phyloP scores from a whole-genome alignment of 768 basidiomycete genomes.

The Trametes villosa region DNA sequence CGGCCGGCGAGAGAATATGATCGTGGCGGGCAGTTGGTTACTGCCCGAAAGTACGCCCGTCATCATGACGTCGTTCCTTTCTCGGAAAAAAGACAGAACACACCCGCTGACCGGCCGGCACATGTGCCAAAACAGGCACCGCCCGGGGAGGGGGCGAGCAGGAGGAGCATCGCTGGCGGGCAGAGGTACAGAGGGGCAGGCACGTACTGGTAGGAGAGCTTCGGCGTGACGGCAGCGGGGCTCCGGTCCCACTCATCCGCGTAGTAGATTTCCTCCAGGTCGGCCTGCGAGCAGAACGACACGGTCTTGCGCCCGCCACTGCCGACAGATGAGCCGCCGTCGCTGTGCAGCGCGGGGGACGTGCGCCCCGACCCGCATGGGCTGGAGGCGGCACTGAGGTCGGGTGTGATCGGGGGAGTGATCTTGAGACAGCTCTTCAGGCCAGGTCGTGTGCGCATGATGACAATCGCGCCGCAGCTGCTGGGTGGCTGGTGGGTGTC shows the following conservation, averaged over 20 bases:
- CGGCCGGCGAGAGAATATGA: not conserved
- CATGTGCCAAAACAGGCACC: not conserved
- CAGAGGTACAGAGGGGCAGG: not conserved
- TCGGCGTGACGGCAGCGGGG: slow-evolving; percentile 64
- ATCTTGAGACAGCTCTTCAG: slow-evolving; percentile 31
- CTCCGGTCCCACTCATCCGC: slow-evolving; percentile 85
- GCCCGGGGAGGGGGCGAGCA: not conserved
- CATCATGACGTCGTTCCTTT: slow-evolving; percentile 20
- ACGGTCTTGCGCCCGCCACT: slow-evolving; percentile 54
- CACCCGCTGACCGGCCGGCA: not conserved
- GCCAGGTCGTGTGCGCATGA: slow-evolving; percentile 18
- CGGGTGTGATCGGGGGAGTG: slow-evolving; percentile 26
- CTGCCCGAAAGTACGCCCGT: slow-evolving; percentile 7
- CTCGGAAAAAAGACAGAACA: not conserved
- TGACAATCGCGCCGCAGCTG: not conserved
- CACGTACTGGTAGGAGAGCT: slow-evolving; percentile 70
- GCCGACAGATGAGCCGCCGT: slow-evolving; percentile 9
- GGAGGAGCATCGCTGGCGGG: not conserved
- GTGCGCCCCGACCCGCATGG: slow-evolving; percentile 26
- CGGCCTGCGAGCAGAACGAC: slow-evolving; percentile 57
- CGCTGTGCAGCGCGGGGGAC: slow-evolving; percentile 19
- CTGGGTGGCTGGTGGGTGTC: not conserved
- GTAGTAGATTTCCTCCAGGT: slow-evolving; percentile 58
- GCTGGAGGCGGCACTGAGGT: slow-evolving; percentile 21
- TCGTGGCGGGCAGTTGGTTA: not conserved